Percentiles rank a stretch among this genome's conserved stretches.
phyloP scores from a whole-genome alignment of 2,329 filamentous ascomycete genomes.

The Fusarium denticulatum region DNA sequence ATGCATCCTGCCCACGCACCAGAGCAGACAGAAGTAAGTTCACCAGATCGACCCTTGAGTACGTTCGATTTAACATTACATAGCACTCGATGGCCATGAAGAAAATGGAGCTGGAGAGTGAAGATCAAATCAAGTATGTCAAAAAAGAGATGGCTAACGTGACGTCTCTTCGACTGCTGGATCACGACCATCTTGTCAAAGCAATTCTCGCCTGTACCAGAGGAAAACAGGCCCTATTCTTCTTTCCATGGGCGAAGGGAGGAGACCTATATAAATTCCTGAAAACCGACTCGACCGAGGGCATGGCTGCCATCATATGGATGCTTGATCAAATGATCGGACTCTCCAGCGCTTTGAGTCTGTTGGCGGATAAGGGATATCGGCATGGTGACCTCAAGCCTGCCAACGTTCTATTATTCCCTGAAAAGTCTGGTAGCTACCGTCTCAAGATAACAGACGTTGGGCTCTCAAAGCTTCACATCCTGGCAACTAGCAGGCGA shows the following conservation, averaged over 20 bases:
- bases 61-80: neutral
- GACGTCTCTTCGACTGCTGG: neutral
- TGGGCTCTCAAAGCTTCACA: neutral
- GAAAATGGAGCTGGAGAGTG: neutral
- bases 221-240: neutral
- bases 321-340: neutral
- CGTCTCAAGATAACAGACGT: neutral
- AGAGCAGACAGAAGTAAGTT: neutral
- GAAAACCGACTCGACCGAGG: neutral
- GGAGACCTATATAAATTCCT: neutral
- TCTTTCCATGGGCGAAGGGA: neutral
- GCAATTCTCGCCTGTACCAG: neutral
- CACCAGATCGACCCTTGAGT: too few relatives aligned
- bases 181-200: neutral
- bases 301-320: neutral
- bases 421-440: fast-evolving
- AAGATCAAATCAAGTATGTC: neutral
- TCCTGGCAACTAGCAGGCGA: neutral
- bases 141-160: neutral
- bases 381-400: neutral
- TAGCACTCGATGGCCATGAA: neutral
- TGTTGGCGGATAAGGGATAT: neutral
- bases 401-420: neutral
- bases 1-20: neutral
- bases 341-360: neutral